phyloP scores from a whole-genome alignment of 768 basidiomycete species.

The Lactarius sp. region DNA sequence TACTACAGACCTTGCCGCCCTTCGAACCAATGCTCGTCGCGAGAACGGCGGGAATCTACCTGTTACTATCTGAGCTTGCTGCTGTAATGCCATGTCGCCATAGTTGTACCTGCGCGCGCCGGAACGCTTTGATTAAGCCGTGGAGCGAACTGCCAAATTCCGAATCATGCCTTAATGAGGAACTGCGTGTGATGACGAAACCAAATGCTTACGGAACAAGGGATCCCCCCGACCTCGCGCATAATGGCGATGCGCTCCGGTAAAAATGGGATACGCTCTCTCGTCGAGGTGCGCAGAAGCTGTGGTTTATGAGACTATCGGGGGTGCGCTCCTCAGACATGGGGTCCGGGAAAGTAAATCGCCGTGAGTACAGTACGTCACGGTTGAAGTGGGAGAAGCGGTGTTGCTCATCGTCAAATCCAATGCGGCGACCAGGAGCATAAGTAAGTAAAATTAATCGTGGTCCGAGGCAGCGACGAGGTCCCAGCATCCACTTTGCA shows the following conservation, averaged over 20 bases:
- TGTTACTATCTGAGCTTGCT: too few species aligned
- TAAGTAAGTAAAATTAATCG: not conserved
- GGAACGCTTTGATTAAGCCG: not conserved
- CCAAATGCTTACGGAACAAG: slow-evolving; percentile 36
- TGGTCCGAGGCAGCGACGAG: slow-evolving; percentile 63
- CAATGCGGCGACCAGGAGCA: too few species aligned
- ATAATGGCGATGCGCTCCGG: slow-evolving; percentile 58
- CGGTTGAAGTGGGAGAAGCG: not conserved
- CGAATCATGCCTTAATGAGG: not conserved
- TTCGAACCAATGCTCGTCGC: too few species aligned
- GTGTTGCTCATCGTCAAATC: not conserved
- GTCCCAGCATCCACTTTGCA: slow-evolving; percentile 57
- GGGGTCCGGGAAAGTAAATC: slow-evolving; percentile 72
- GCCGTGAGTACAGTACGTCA: not conserved
- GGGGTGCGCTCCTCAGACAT: slow-evolving; percentile 66
- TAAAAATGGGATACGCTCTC: slow-evolving; percentile 66
- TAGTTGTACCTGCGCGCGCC: slow-evolving; percentile 5
- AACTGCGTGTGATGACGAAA: not conserved
- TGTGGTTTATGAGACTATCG: slow-evolving; percentile 34
- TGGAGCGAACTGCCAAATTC: slow-evolving; percentile 19
- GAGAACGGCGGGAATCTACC: too few species aligned
- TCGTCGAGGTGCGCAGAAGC: slow-evolving; percentile 46
- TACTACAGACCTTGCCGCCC: too few species aligned
- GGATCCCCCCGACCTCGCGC: slow-evolving; percentile 66
- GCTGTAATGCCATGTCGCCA: slow-evolving; percentile 3